Conservation (phyloP, 495 filamentous ascomycete species). For the Neurospora tetrasperma region DNA sequence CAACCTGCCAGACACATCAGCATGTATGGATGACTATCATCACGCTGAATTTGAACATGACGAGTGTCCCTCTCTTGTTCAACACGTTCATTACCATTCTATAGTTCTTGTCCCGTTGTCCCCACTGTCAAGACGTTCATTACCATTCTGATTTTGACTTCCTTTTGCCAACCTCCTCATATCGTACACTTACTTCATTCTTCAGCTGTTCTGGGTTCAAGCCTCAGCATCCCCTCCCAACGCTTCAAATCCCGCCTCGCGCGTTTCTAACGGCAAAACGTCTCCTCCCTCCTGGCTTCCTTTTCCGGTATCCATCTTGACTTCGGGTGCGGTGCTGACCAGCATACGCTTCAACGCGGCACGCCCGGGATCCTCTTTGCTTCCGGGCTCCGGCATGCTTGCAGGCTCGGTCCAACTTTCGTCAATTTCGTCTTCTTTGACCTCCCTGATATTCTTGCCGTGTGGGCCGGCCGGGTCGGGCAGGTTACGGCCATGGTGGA, state of each 20-base stretch:
- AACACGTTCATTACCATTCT: background rate
- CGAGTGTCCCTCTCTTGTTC: background rate
- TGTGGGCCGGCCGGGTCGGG: slow-evolving; percentile 21
- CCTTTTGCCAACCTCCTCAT: background rate
- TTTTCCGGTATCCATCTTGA: background rate
- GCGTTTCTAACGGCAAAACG: background rate
- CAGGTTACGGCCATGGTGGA: slow-evolving; percentile 5
- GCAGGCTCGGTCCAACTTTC: slow-evolving; percentile 24
- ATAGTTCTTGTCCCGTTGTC: background rate
- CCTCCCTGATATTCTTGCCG: slow-evolving; percentile 32
- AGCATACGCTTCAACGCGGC: slow-evolving; percentile 16
- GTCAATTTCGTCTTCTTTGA: slow-evolving; percentile 25
- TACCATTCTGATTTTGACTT: background rate
- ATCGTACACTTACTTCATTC: background rate
- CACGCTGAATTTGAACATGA: background rate
- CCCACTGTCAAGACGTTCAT: background rate
- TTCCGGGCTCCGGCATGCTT: slow-evolving; percentile 26
- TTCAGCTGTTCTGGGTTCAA: background rate
- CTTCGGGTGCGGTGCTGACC: background rate
- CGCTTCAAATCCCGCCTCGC: slow-evolving; percentile 14
- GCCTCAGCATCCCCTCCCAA: slow-evolving; percentile 6
- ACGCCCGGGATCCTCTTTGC: slow-evolving; percentile 26
- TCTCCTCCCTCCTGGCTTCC: slow-evolving; percentile 8
- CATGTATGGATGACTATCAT: background rate
- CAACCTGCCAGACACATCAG: background rate